Evolutionary conservation across 2,329 filamentous ascomycete species (phyloP).

Genomic region (Cadophora sp.): DNA sequence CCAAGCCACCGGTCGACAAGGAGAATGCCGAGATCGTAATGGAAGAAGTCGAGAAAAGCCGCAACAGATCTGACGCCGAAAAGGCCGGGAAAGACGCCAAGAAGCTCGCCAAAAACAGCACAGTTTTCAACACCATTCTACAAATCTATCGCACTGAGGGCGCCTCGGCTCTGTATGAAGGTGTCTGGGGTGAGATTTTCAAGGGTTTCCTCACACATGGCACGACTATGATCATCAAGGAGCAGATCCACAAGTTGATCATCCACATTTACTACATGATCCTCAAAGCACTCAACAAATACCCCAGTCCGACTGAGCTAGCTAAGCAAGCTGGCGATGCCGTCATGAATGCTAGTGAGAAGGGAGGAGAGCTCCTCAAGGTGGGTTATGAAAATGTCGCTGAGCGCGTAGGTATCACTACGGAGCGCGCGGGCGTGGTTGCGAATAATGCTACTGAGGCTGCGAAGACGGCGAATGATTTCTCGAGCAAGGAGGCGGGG

Average conservation of each 20-base stretch:
- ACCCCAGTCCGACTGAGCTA: slow-evolving; percentile 52
- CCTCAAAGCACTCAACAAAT: slow-evolving; percentile 54
- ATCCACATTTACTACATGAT: slow-evolving; percentile 74
- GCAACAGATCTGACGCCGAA: slow-evolving; percentile 43
- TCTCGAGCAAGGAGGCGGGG: slow-evolving; percentile 37
- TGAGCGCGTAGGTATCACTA: slow-evolving; percentile 33
- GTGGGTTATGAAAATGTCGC: slow-evolving; percentile 30
- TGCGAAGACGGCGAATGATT: slow-evolving; percentile 30
- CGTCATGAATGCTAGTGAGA: slow-evolving; percentile 29
- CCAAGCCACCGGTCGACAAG: slow-evolving; percentile 45
- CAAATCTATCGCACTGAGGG: slow-evolving; percentile 70
- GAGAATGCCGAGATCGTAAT: slow-evolving; percentile 43
- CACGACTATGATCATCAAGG: slow-evolving; percentile 86
- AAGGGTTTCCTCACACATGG: slow-evolving; percentile 89
- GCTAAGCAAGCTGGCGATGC: slow-evolving; percentile 47
- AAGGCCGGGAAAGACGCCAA: slow-evolving; percentile 34
- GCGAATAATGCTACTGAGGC: slow-evolving; percentile 31
- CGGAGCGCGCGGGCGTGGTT: slow-evolving; percentile 33
- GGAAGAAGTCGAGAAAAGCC: slow-evolving; percentile 42
- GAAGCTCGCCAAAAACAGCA: slow-evolving; percentile 48
- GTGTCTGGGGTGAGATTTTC: slow-evolving; percentile 76
- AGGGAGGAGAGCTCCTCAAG: slow-evolving; percentile 22
- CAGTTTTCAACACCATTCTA: slow-evolving; percentile 69
- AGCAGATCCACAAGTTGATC: slow-evolving; percentile 74
- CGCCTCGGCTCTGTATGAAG: slow-evolving; percentile 73